Evolutionary conservation across 1,139 yeast species (phyloP).

Genomic region (Lodderomyces pseudojiufengensis): DNA sequence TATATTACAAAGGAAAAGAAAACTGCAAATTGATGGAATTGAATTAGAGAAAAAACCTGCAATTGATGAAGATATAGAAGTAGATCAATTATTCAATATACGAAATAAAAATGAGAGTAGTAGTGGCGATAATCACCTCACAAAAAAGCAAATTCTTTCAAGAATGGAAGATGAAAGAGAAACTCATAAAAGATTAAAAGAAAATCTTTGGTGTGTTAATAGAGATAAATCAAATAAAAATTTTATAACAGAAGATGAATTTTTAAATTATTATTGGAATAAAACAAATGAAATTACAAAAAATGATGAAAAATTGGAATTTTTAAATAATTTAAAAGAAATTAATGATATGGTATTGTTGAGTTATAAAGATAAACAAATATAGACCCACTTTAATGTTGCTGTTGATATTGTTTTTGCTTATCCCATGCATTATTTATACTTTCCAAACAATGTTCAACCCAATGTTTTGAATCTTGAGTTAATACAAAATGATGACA

Average conservation of each 20-base stretch:
- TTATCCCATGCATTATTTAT: constrained; percentile 66
- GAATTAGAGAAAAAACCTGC: constrained; percentile 28
- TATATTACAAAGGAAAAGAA: constrained; percentile 43
- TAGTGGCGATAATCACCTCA: constrained; percentile 21
- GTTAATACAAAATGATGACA: constrained; percentile 56
- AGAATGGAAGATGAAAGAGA: constrained; percentile 89
- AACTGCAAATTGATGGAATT: constrained; percentile 48
- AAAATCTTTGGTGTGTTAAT: constrained; percentile 66
- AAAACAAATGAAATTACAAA: constrained; percentile 38
- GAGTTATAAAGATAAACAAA: constrained; percentile 42
- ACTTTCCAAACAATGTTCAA: constrained; percentile 50
- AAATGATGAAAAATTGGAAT: constrained; percentile 42
- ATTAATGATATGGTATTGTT: constrained; percentile 48
- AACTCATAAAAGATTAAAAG: constrained; percentile 74
- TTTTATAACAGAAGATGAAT: constrained; percentile 51
- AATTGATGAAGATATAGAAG: constrained; percentile 23
- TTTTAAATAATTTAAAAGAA: constrained; percentile 48
- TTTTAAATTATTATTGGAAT: constrained; percentile 55
- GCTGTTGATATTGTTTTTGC: constrained; percentile 28
- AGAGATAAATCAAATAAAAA: constrained; percentile 36
- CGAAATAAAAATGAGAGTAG: constrained; percentile 21
- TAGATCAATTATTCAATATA: constrained; percentile 30
- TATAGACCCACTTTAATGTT: not conserved
- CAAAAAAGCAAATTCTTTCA: constrained; percentile 57
- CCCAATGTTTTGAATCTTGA: constrained; percentile 78